Base-by-base conservation (phyloP, 148 eudicot genomes). In the Rhododendron griersonianum region DNA sequence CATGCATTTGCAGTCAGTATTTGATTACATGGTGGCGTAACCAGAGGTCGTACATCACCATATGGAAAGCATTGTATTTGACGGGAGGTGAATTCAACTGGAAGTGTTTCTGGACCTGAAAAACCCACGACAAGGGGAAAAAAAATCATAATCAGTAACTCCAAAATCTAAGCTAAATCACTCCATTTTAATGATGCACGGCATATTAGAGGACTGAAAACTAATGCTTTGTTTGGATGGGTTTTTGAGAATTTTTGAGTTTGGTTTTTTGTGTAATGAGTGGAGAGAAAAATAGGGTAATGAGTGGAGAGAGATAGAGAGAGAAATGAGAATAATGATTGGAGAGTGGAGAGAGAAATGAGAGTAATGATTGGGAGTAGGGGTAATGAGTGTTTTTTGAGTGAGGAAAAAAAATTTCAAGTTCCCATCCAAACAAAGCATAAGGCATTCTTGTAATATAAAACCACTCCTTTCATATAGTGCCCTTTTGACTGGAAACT, bases 41-140 rank as follows among this genome's bases (percentile, higher is more conserved):
- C 85, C 85, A 83, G 53, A 83, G 75, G 6, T 65, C 75, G 15
- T 83, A 83, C 85, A 83, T 65, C n/a, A 65, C 85, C 85, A 83
- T 83, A 83, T 83, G 85, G 55, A 83, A 83, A n/a, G 77, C 85
- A 45, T 83, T 77, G 3, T 63, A 82, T 61, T 25, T 61, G 74
- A 59, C 8, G 16, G 84, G 84, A 7, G 85, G 85, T 14, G 53
- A 23, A 21, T 83, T 83, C 85, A 77, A 83, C n/a, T 83, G 37
- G 57, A 83, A 83, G 71, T 83, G 85, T 50, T 65, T 83, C 85
- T 65, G 85, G 14, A 83, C 85, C 85, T 83, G 37, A 78, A 69
- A 67, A 69, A 11, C 75, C 75, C 33, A 25, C 1, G 35, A 28
- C 35, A 63, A 63, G 71, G 8, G 35, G n/a, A n/a, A 3, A 11